Evolutionary conservation across 1,139 yeast species (phyloP).

Genomic region (Pneumocystis wakefieldiae): DNA sequence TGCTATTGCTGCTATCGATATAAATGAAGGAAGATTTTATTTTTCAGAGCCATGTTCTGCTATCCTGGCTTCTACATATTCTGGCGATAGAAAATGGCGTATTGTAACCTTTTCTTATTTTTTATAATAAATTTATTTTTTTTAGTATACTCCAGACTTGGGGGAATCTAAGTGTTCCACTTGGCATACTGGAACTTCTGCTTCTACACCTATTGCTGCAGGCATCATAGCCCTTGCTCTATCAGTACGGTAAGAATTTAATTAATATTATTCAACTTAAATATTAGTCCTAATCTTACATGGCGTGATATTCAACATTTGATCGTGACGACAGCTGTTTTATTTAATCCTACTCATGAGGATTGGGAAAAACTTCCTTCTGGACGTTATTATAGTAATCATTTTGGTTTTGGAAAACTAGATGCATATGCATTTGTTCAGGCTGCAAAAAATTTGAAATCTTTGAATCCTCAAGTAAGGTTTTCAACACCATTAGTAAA

Average conservation of each 20-base stretch:
- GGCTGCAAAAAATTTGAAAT: constrained; percentile 60
- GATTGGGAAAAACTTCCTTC: constrained; percentile 48
- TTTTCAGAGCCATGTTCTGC: constrained; percentile 93
- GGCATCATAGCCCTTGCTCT: constrained; percentile 76
- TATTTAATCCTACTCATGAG: constrained; percentile 51
- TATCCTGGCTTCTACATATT: constrained; percentile 87
- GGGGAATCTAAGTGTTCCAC: constrained; percentile 51
- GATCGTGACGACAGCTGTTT: constrained; percentile 57
- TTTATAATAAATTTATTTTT: background rate
- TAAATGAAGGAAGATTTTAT: constrained; percentile 56
- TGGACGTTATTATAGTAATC: constrained; percentile 60
- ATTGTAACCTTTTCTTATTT: background rate
- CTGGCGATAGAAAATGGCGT: constrained; percentile 39
- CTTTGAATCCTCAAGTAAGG: constrained; percentile 88
- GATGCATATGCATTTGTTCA: constrained; percentile 70
- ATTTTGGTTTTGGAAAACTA: constrained; percentile 82
- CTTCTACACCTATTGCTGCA: constrained; percentile 97
- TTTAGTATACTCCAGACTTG: constrained; percentile 63
- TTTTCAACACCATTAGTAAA: constrained; percentile 34
- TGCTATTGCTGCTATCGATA: constrained; percentile 88
- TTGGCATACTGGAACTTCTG: constrained; percentile 90
- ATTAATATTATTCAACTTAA: constrained; percentile 17
- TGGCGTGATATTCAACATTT: constrained; percentile 95
- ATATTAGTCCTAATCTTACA: constrained; percentile 52
- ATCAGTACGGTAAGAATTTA: constrained; percentile 29